Evolutionary conservation across 768 basidiomycete genomes (phyloP), one percentile per base, ranked within the genome.

Genomic region (Filobasidium wieringae): DNA sequence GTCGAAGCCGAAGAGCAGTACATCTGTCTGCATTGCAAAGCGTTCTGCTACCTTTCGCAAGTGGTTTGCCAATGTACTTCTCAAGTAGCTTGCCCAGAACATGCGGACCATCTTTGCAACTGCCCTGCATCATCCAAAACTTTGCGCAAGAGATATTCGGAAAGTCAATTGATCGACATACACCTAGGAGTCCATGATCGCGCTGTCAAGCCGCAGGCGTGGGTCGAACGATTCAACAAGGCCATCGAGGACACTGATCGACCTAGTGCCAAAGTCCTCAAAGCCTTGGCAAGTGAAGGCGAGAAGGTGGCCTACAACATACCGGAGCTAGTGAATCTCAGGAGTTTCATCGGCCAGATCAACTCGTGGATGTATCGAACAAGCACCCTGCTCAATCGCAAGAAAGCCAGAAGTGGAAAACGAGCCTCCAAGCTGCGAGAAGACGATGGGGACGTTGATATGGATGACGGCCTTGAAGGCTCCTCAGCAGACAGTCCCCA

Each of bases 21-120:
- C 73, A 95, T 96, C 73, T 99, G 95, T 79, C 76, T 79, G 51
- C 75, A 86, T 63, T 97, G 95, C 85, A 92, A 95, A 71, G 81
- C 79, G 4, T 96, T 93, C 75, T 91, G 87, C 74, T 97, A 95
- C 72, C 82, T 99, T 39, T 91, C 95, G 1, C 92, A 95, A 68
- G 78, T 96, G 69, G 84, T 81, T 57, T 91, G 89, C 71, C 76
- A 77, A 31, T 91, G 89, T 78, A 84, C 84, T 40, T 65, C 63
- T 43, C 81, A 83, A 62, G 83, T 93, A 32, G 82, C 84, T 12
- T 99, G 95, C 72, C 80, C 87, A 50, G 86, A 92, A 57, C 93
- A 97, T 74, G 80, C 80, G 30, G 78, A 84, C 33, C 77, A 84
- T 22, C 79, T 93, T 17, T 96, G 92, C 76, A 80, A 76, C 49